These are phyloP conservation scores for Candida montana DNA, from an alignment of 805 yeast genomes.

Conservation along the genomic window DNA sequence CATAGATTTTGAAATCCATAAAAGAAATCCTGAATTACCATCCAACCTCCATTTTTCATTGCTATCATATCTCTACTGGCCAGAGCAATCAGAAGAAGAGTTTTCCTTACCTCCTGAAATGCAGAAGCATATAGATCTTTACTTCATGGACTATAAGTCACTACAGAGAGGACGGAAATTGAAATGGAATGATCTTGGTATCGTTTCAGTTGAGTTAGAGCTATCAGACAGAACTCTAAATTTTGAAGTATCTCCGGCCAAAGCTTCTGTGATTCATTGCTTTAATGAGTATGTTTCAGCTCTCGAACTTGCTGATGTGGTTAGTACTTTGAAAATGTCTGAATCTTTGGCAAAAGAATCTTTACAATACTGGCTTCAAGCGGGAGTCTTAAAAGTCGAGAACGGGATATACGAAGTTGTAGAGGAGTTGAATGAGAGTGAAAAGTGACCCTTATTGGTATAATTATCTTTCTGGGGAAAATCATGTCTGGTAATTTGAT, in stretches of 20 bases:
- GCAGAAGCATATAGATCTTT: slow-evolving; percentile 36
- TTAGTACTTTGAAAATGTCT: slow-evolving; percentile 36
- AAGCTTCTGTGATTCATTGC: slow-evolving; percentile 55
- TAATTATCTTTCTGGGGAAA: too few species aligned
- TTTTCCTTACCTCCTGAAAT: slow-evolving; percentile 44
- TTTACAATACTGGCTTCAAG: slow-evolving; percentile 58
- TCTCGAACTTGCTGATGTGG: slow-evolving; percentile 31
- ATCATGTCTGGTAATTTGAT: too few species aligned
- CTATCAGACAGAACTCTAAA: slow-evolving; percentile 38
- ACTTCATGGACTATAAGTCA: slow-evolving; percentile 36
- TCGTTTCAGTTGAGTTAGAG: slow-evolving; percentile 53
- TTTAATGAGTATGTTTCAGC: slow-evolving; percentile 31
- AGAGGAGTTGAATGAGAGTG: slow-evolving; percentile 1
- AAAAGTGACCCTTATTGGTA: neutral
- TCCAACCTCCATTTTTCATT: slow-evolving; percentile 48
- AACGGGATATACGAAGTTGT: slow-evolving; percentile 14
- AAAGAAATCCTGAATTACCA: slow-evolving; percentile 15
- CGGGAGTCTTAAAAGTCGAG: slow-evolving; percentile 43
- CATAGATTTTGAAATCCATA: slow-evolving; percentile 36
- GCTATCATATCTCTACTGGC: slow-evolving; percentile 82
- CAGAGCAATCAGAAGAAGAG: slow-evolving; percentile 28
- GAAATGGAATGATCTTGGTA: slow-evolving; percentile 51
- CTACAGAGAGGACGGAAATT: slow-evolving; percentile 56
- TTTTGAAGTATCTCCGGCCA: slow-evolving; percentile 59
- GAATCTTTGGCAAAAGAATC: slow-evolving; percentile 34